Evolutionary conservation across 2,329 filamentous ascomycete genomes (phyloP), one percentile per base, ranked within the genome.

Genomic region (Diaporthe australafricana): DNA sequence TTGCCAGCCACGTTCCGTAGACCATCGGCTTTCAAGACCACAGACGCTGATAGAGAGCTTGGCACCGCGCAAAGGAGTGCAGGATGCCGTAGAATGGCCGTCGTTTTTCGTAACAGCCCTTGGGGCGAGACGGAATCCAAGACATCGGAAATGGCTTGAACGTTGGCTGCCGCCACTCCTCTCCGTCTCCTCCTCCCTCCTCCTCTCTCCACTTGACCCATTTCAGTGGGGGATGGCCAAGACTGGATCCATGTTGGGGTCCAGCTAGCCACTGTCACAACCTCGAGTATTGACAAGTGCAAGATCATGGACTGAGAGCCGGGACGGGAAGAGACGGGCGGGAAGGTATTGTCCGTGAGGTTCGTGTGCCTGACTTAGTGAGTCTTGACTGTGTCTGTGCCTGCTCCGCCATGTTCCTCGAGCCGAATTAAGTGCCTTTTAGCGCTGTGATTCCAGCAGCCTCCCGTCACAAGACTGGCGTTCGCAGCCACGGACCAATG

Each of bases 371-470:
- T 68, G 60, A 22, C 35, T 38, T 40, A 52, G 53, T 22, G 42
- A 45, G n/a, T 47, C 20, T 25, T 40, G 14, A 35, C 12, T 16
- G 38, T 17, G 38, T 53, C 20, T 35, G 55, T 20, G 56, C 55
- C 65, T 52, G 70, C 70, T 63, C 27, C 66, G 70, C 70, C 70
- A 42, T 35, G 56, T 50, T 69, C 56, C 48, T 56, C 66, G 12
- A 9, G 53, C 11, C n/a, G 35, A 35, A 30, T 35, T 9, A 35
- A 20, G 48, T 30, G 20, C 42, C 53, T 42, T 48, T 27, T 48
- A 48, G 66, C 42, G 65, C 32, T 22, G 53, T 48, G 48, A 42
- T 57, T 35, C 40, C 27, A 48, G 40, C 55, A 56, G 40, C 30
- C 38, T 50, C 32, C 53, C 42, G 42, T 65, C 53, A 57, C 52